These are phyloP conservation scores for Nemania serpens DNA, from an alignment of 2,329 filamentous ascomycete species.

Conservation along the genomic window DNA sequence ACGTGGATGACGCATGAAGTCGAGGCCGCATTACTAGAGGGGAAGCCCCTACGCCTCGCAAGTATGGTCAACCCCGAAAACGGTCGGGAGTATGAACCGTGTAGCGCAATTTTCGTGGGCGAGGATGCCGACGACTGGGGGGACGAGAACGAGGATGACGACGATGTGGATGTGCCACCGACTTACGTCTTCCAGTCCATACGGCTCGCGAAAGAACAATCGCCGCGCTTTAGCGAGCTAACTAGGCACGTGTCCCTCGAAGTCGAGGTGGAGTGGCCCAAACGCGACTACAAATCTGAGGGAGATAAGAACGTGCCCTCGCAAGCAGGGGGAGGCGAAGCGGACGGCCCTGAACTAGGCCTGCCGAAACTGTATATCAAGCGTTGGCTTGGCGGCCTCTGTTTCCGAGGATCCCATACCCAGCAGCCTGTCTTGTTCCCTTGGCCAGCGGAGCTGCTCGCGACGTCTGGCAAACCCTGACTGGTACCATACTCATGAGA, in stretches of 20 bases:
- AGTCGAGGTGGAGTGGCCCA: constrained; percentile 34
- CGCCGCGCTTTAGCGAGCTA: constrained; percentile 19
- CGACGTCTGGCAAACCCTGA: constrained; percentile 8
- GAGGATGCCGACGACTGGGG: constrained; percentile 28
- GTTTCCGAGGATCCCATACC: constrained; percentile 30
- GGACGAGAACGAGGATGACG: constrained; percentile 13
- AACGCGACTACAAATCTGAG: not conserved
- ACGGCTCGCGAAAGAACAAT: constrained; percentile 13
- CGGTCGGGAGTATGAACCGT: constrained; percentile 13
- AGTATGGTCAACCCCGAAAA: constrained; percentile 29
- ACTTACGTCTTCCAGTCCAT: constrained; percentile 36
- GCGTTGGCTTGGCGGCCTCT: constrained; percentile 40
- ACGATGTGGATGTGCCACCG: constrained; percentile 6
- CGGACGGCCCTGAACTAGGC: not conserved
- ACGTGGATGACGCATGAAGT: constrained; percentile 36
- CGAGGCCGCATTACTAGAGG: constrained; percentile 33
- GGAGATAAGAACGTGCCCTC: not conserved
- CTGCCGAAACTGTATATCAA: constrained; percentile 36
- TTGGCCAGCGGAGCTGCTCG: constrained; percentile 35
- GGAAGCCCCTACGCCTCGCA: constrained; percentile 35
- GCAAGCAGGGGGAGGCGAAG: not conserved
- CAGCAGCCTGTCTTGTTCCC: constrained; percentile 36
- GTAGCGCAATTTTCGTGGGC: constrained; percentile 36
- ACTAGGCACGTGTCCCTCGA: constrained; percentile 39
- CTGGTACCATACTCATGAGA: not conserved